Base-by-base conservation (phyloP, 805 yeast genomes). In the Hanseniaspora jakobsenii region DNA sequence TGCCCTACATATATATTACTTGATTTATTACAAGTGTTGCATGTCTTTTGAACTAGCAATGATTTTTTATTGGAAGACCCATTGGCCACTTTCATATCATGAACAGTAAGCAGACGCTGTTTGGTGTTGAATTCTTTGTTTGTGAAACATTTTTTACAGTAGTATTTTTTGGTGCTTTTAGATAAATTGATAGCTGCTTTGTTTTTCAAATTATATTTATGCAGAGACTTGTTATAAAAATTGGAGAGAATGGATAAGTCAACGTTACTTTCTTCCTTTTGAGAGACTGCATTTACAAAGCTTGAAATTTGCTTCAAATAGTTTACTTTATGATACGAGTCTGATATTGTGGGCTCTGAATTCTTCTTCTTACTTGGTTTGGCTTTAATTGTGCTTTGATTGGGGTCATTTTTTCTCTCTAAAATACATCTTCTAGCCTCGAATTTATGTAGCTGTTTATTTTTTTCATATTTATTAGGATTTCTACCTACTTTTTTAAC, bases 131-230 rank as follows among this genome's bases (percentile, higher is more conserved):
- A 35, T 28, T 28, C 26, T 34, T 41, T 41, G 16, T 41, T 41
- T 6, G 45, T 27, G 23, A 34, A 41, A 17, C 45, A 41, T 26
- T 35, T 41, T 26, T 41, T 41, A 19, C 45, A 41, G 22, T 27
- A 41, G 12, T 17, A 41, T 12, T 35, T 34, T 35, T 41, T 41
- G 4, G 14, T 32, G 3, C 28, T 16, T 16, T 41, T 41, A 17
- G 45, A 41, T 28, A 41, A 22, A 9, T 22, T 34, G 4, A 41
- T 8, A 6, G 35, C 22, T 5, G 38, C 31, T 22, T 41, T 41
- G 22, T 41, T 41, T 35, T 41, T 41, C 29, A 41, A 19, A 3
- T 34, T 3, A 14, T 21, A 41, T 10, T 34, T 41, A 16, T 35
- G 16, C 5, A 34, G 8, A 5, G 38, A 35, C 17, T 41, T 37